Conservation (phyloP, 2,329 filamentous ascomycete species). For the Salinomyces thailandicus region DNA sequence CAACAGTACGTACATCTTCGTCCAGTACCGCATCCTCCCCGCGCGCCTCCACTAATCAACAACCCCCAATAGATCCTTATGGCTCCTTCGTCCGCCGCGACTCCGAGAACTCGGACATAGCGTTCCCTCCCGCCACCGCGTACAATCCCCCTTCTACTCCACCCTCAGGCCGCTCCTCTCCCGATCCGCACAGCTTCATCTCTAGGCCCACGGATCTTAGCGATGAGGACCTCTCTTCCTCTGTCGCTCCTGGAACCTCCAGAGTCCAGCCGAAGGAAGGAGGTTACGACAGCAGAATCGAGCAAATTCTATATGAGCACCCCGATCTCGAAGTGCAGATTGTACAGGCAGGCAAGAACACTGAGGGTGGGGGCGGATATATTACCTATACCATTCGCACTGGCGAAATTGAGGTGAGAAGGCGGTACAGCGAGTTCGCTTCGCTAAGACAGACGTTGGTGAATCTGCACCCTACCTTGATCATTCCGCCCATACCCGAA, state of each 20-base stretch:
- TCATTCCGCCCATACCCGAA: conserved; percentile 94
- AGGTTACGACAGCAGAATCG: conserved; percentile 87
- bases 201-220: conserved; percentile 44
- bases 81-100: conserved; percentile 86
- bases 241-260: conserved; percentile 37
- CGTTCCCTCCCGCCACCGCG: neutral
- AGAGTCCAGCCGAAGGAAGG: conserved; percentile 57
- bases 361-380: conserved; percentile 81
- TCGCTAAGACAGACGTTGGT: conserved; percentile 82
- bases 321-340: conserved; percentile 84
- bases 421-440: conserved; percentile 92
- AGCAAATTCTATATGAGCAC: conserved; percentile 95
- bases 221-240: conserved; percentile 48
- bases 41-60: neutral
- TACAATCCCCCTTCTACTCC: conserved; percentile 51
- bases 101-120: conserved; percentile 56
- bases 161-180: conserved; percentile 61
- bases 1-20: too few relatives aligned
- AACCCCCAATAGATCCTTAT: conserved; percentile 49
- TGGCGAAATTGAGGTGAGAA: conserved; percentile 85
- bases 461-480: conserved; percentile 83
- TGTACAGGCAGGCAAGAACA: conserved; percentile 88
- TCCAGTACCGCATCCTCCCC: neutral
- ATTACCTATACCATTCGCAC: conserved; percentile 97
- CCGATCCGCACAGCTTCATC: conserved; percentile 52